Evolutionary conservation across 805 yeast species (phyloP), one percentile per base, ranked within the genome.

Genomic region (Suhomyces xylopsoci): DNA sequence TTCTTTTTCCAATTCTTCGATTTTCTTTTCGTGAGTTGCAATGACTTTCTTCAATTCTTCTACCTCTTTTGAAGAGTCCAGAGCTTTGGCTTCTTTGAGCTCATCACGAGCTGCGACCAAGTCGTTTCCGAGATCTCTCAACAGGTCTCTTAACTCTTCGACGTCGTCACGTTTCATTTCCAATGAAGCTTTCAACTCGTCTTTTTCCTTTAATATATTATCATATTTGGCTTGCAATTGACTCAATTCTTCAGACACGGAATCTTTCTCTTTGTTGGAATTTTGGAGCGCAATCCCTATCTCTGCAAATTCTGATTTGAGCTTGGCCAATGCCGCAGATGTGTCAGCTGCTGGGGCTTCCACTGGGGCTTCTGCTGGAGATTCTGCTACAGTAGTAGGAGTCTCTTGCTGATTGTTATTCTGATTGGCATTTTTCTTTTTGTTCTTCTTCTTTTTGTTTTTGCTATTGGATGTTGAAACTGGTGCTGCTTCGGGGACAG

Each of bases 121-220:
- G 48, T 90, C 96, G 61, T 88, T 81, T 1, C 97, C 97, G 25
- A 91, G 77, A 52, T 81, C 83, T 56, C 79, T 79, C 50, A 92
- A 66, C 89, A 87, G 88, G 53, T 90, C 97, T 61, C 84, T 81
- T 49, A 88, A 74, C 49, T 76, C 78, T 46, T 83, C 90, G 15
- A 90, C 70, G 61, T 91, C 96, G 51, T 82, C 88, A 10, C 62
- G 53, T 54, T 83, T 83, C 7, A 62, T 45, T 32, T 65, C 68
- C n/a, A 82, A 52, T 7, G 69, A 66, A 3, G 58, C 50, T 28
- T 65, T 70, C 3, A 69, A 50, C 9, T 62, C 62, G 12, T 44
- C 61, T 52, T 45, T 62, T 45, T 46, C 52, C 45, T 51, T 32
- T 42, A 49, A 8, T n/a, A 51, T 42, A 3, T 28, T 48, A 7